Evolutionary conservation across 2,329 filamentous ascomycete species (phyloP).

Genomic region (Stromatinia cepivora): DNA sequence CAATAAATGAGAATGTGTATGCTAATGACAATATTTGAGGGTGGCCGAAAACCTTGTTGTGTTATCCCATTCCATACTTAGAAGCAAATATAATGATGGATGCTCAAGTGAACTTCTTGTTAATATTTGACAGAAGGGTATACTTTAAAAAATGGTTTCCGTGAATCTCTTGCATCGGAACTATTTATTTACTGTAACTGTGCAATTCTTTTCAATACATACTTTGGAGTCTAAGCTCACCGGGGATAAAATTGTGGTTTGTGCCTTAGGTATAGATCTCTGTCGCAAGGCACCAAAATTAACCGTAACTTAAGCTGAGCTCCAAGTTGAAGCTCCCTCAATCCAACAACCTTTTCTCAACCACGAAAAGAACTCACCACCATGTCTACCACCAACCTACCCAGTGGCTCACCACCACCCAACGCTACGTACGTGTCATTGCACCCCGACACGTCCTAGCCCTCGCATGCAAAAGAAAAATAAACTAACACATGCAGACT

Average conservation of each 20-base stretch:
- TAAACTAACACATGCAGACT: constrained; percentile 49
- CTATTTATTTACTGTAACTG: too few species aligned
- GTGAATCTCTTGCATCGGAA: too few species aligned
- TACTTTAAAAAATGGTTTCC: too few species aligned
- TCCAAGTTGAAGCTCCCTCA: background rate
- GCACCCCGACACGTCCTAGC: constrained; percentile 61
- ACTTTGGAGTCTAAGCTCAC: background rate
- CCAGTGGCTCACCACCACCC: constrained; percentile 40
- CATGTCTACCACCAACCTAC: constrained; percentile 8
- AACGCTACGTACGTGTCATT: constrained; percentile 74
- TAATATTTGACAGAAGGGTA: background rate
- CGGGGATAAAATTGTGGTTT: background rate
- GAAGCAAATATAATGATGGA: background rate
- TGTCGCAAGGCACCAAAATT: constrained; percentile 9
- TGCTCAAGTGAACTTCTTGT: background rate
- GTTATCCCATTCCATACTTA: background rate
- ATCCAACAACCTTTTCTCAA: background rate
- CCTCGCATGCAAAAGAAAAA: constrained; percentile 20
- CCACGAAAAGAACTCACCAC: background rate
- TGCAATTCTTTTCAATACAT: background rate
- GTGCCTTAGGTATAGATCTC: background rate
- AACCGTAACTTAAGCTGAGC: background rate
- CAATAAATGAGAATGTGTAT: background rate
- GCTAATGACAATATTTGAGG: background rate
- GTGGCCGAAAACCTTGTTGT: too few species aligned